Evolutionary conservation across 805 yeast species (phyloP).

Genomic region (Sugiyamaella valdiviana): DNA sequence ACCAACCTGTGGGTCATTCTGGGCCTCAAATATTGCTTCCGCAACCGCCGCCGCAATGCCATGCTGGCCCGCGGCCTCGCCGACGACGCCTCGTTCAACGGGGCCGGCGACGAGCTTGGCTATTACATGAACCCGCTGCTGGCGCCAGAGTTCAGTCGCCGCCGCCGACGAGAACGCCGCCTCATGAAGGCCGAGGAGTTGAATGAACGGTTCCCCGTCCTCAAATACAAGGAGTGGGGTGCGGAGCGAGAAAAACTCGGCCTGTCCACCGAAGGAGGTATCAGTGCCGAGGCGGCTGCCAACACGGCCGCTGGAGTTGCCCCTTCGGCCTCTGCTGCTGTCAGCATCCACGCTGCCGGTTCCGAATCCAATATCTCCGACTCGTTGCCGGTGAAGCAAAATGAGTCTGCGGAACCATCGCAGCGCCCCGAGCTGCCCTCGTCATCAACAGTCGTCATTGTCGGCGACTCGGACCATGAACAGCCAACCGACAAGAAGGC

Average conservation of each 20-base stretch:
- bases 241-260: conserved; percentile 21
- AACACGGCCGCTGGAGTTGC: conserved; percentile 5
- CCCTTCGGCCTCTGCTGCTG: conserved; percentile 1
- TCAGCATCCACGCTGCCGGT: conserved; percentile 1
- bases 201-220: conserved; percentile 29
- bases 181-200: conserved; percentile 27
- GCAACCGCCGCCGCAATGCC: conserved; percentile 24
- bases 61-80: conserved; percentile 10
- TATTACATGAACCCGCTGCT: conserved; percentile 17
- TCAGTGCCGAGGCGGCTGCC: conserved; percentile 5
- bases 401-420: too few relatives aligned
- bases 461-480: too few relatives aligned
- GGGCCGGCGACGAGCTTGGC: conserved; percentile 11
- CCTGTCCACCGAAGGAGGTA: conserved; percentile 18
- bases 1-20: conserved; percentile 32
- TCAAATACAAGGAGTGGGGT: conserved; percentile 29
- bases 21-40: conserved; percentile 29
- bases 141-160: conserved; percentile 14
- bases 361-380: neutral
- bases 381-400: neutral
- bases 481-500: too few relatives aligned
- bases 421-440: too few relatives aligned
- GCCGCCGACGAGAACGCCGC: conserved; percentile 22
- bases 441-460: too few relatives aligned
- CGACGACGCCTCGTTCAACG: conserved; percentile 8